These are phyloP conservation scores for Cyclotella choctawhatcheeana DNA, from an alignment of 108 stramenopile genomes.

Conservation along the genomic window DNA sequence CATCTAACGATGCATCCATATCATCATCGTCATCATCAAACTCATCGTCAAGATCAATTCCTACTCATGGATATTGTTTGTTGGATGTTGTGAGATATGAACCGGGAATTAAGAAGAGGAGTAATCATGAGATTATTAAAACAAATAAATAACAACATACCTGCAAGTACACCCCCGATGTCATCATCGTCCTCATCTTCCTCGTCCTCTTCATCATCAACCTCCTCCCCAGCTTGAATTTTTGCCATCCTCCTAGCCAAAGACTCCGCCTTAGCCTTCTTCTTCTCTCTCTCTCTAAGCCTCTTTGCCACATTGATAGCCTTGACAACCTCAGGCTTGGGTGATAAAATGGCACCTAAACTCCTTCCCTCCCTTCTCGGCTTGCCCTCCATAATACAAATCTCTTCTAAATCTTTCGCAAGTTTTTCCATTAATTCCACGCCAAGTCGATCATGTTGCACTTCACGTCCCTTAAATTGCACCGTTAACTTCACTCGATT, in stretches of 20 bases:
- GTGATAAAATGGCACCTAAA: constrained; percentile 72
- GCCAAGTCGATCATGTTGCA: constrained; percentile 82
- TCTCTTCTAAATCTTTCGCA: constrained; percentile 65
- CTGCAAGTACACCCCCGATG: constrained; percentile 20
- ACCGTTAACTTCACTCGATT: constrained; percentile 89
- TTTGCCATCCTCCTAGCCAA: constrained; percentile 35
- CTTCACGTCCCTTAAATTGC: constrained; percentile 82
- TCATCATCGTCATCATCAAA: constrained; percentile 64
- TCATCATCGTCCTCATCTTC: constrained; percentile 62
- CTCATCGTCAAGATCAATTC: constrained; percentile 54
- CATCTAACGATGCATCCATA: constrained; percentile 76
- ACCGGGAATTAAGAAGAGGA: neutral
- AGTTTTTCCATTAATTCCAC: constrained; percentile 72
- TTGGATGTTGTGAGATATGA: neutral
- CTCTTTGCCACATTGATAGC: constrained; percentile 73
- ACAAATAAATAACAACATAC: neutral
- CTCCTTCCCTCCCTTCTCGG: constrained; percentile 79
- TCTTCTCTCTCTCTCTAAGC: constrained; percentile 73
- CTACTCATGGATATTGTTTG: neutral
- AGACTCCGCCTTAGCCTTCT: constrained; percentile 62
- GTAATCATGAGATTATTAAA: neutral
- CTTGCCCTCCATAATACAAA: constrained; percentile 69
- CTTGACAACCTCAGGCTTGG: constrained; percentile 81
- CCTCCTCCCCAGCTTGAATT: constrained; percentile 17
- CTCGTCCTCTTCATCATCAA: constrained; percentile 50